A percentile compares a stretch with the other conserved stretches of the same genome.
phyloP scores from a whole-genome alignment of 495 filamentous ascomycete species.

The Terfezia boudieri region DNA sequence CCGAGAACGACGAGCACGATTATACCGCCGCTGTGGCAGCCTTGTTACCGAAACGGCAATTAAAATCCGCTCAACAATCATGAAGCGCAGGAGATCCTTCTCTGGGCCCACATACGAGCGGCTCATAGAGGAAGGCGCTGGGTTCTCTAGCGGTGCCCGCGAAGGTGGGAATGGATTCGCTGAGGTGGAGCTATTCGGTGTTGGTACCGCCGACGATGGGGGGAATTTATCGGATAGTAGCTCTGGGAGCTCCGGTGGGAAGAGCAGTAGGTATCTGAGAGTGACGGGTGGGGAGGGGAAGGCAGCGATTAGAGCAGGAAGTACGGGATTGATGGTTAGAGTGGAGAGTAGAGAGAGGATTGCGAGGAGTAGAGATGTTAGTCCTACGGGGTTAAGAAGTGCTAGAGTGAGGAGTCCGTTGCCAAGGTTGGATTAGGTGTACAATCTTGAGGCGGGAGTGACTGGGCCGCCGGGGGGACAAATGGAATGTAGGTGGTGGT shows the following conservation, averaged over 20 bases:
- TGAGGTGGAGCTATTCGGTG: constrained; percentile 40
- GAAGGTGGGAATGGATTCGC: constrained; percentile 1
- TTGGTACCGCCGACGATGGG: constrained; percentile 28
- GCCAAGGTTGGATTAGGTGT: constrained; percentile 27
- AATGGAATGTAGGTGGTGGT: too few species aligned
- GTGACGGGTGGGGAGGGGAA: constrained; percentile 20
- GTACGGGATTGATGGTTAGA: constrained; percentile 50
- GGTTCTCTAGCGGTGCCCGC: constrained; percentile 5
- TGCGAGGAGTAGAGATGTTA: constrained; percentile 35
- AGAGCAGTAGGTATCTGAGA: constrained; percentile 27
- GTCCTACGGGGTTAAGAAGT: constrained; percentile 24
- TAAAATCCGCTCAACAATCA: not conserved
- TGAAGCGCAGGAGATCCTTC: constrained; percentile 31
- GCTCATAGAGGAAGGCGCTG: constrained; percentile 57
- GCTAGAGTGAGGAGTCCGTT: constrained; percentile 40
- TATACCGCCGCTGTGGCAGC: constrained; percentile 36
- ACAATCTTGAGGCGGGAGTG: not conserved
- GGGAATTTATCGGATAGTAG: constrained; percentile 19
- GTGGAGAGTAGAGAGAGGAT: constrained; percentile 63
- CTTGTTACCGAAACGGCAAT: constrained; percentile 21
- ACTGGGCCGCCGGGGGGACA: not conserved
- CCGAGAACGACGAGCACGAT: constrained; percentile 44
- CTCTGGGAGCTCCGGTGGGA: constrained; percentile 15
- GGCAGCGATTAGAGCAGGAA: constrained; percentile 28
- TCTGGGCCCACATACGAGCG: constrained; percentile 50